These are phyloP conservation scores for Babesia sp. DNA, from an alignment of 169 alveolate species.

Conservation along the genomic window DNA sequence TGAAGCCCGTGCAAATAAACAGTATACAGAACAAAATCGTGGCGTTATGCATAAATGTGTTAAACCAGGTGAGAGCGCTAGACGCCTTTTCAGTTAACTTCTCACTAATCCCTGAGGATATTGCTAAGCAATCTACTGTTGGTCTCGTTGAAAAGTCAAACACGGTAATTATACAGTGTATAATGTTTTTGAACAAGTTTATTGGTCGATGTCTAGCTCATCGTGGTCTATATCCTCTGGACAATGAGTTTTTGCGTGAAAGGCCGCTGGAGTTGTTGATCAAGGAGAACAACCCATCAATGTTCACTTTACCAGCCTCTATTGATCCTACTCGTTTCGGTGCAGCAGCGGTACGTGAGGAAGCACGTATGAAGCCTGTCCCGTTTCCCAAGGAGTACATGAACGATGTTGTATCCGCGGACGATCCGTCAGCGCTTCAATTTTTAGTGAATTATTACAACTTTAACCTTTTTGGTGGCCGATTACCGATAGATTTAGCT, in stretches of 20 bases:
- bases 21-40: constrained; percentile 48
- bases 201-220: constrained; percentile 34
- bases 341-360: constrained; percentile 6
- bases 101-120: constrained; percentile 3
- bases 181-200: constrained; percentile 28
- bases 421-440: constrained; percentile 40
- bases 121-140: background rate
- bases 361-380: constrained; percentile 30
- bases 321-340: constrained; percentile 7
- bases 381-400: constrained; percentile 58
- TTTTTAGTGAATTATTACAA: constrained; percentile 62
- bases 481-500: constrained; percentile 58
- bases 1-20: constrained; percentile 62
- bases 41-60: constrained; percentile 27
- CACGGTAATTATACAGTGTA: constrained; percentile 27
- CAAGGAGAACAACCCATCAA: background rate
- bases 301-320: background rate
- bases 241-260: constrained; percentile 38
- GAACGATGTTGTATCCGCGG: constrained; percentile 49
- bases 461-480: constrained; percentile 66
- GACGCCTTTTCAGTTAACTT: constrained; percentile 40
- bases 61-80: constrained; percentile 33
- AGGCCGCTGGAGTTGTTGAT: constrained; percentile 32
- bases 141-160: constrained; percentile 12
- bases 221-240: constrained; percentile 50